These are phyloP conservation scores for Teratosphaeria pseudoeucalypti DNA, from an alignment of 2,329 filamentous ascomycete species.

Conservation along the genomic window DNA sequence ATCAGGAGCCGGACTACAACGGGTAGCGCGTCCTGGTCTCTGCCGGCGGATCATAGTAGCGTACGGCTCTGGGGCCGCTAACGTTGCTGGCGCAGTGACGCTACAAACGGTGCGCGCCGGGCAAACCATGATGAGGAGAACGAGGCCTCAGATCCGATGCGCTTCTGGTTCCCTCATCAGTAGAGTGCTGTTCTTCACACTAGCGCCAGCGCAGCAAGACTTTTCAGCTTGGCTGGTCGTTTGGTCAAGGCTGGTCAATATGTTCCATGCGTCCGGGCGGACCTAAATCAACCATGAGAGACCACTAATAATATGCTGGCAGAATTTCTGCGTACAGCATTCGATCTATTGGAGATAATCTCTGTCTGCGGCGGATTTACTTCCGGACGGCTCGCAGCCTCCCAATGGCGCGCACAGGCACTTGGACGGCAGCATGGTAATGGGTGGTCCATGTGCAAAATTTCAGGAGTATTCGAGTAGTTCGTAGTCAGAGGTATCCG, in stretches of 20 bases:
- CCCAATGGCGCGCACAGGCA: neutral
- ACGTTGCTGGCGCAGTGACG: neutral
- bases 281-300: too few species aligned
- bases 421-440: too few species aligned
- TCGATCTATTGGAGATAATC: neutral
- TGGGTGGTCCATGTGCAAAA: neutral
- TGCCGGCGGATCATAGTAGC: neutral
- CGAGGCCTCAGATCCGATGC: neutral
- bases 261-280: too few species aligned
- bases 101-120: too few species aligned
- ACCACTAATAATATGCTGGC: neutral
- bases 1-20: neutral
- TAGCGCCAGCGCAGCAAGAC: too few species aligned
- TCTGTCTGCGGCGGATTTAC: neutral
- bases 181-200: neutral
- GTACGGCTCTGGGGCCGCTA: neutral
- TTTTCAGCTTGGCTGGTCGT: too few species aligned
- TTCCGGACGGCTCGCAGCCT: neutral
- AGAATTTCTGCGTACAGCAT: too few species aligned
- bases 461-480: neutral
- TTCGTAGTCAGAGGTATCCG: neutral
- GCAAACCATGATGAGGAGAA: neutral
- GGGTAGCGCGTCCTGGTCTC: neutral
- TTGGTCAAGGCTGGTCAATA: too few species aligned
- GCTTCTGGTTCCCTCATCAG: neutral